phyloP scores from a whole-genome alignment of 805 yeast species.

The Zygotorulaspora chibaensis region DNA sequence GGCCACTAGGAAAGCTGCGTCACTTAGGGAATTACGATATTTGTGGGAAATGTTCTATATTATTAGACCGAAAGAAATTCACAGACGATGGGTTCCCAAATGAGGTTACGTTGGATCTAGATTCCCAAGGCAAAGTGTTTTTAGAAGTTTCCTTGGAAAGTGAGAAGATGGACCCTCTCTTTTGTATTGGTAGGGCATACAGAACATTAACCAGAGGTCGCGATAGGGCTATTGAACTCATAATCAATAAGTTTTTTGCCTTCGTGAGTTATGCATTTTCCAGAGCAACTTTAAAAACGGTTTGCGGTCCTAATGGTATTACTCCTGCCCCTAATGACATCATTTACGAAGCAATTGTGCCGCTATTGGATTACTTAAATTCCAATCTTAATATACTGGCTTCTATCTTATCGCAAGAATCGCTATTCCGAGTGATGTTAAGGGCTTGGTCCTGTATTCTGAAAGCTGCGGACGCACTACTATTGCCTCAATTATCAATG shows the following conservation, averaged over 20 bases:
- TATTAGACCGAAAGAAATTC: constrained; percentile 58
- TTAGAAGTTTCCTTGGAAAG: constrained; percentile 71
- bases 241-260: constrained; percentile 69
- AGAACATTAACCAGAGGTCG: constrained; percentile 59
- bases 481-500: constrained; percentile 67
- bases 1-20: constrained; percentile 35
- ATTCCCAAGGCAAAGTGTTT: constrained; percentile 62
- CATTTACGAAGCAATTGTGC: constrained; percentile 62
- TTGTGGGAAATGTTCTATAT: constrained; percentile 59
- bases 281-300: constrained; percentile 48
- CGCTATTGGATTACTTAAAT: constrained; percentile 70
- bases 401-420: constrained; percentile 48
- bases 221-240: constrained; percentile 60
- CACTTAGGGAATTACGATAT: constrained; percentile 50
- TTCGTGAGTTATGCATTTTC: constrained; percentile 59
- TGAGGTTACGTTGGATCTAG: constrained; percentile 54
- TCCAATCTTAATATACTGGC: constrained; percentile 64
- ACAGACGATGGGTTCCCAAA: constrained; percentile 66
- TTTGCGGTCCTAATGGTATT: constrained; percentile 50
- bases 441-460: constrained; percentile 79
- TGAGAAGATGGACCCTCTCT: constrained; percentile 76
- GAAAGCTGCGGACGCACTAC: constrained; percentile 59
- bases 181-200: constrained; percentile 72
- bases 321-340: constrained; percentile 42
- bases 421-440: constrained; percentile 61